Evolutionary conservation across 805 yeast genomes (phyloP).

Genomic region (Candida rishiriensis): DNA sequence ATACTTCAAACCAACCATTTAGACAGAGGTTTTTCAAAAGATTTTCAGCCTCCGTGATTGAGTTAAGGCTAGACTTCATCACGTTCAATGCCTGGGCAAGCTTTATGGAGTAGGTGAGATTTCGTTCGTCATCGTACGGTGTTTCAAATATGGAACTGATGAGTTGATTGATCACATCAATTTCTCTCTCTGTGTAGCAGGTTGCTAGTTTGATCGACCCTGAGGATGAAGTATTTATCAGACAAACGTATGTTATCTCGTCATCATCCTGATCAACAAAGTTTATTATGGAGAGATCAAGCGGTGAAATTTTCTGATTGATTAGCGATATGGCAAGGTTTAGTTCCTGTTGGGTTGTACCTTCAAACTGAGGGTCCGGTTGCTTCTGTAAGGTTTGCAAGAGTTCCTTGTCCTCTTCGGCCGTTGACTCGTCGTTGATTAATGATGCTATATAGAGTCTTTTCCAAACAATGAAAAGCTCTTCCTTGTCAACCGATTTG

Average conservation of each 20-base stretch:
- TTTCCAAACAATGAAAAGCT: conserved; percentile 8
- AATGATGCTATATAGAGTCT: background rate
- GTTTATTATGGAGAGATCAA: conserved; percentile 37
- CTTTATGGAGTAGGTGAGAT: conserved; percentile 31
- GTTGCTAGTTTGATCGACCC: conserved; percentile 35
- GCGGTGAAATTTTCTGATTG: conserved; percentile 27
- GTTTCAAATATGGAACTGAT: conserved; percentile 35
- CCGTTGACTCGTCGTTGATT: background rate
- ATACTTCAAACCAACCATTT: conserved; percentile 50
- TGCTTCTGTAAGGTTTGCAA: too few species aligned
- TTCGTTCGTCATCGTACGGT: conserved; percentile 21
- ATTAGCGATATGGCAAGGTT: conserved; percentile 14
- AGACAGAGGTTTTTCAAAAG: conserved; percentile 38
- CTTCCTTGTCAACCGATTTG: conserved; percentile 9
- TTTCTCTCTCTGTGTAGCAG: conserved; percentile 33
- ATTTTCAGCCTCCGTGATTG: conserved; percentile 31
- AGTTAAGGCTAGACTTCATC: conserved; percentile 13
- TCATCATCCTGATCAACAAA: conserved; percentile 30
- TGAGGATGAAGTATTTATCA: conserved; percentile 36
- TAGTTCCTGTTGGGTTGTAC: too few species aligned
- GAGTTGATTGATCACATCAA: conserved; percentile 42
- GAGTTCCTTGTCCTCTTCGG: too few species aligned
- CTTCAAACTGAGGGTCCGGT: too few species aligned
- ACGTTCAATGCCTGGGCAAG: conserved; percentile 34
- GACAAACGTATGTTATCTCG: conserved; percentile 18